Evolutionary conservation across 2,329 filamentous ascomycete species (phyloP).

Genomic region (Stachybotrys elegans): DNA sequence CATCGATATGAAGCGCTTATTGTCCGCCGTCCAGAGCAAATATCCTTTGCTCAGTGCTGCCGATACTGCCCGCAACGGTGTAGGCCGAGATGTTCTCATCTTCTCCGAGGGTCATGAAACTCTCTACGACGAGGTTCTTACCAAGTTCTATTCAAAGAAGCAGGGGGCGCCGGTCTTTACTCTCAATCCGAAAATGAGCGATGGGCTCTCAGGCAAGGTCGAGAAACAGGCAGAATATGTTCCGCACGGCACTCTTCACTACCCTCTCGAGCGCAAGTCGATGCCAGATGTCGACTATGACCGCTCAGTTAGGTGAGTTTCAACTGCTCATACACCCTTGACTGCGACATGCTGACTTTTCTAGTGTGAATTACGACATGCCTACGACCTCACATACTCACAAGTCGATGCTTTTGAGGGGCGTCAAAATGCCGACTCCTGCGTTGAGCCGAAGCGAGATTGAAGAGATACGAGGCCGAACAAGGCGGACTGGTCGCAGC

Average conservation of each 20-base stretch:
- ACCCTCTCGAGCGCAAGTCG: constrained; percentile 65
- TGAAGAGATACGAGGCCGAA: constrained; percentile 63
- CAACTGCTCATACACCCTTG: constrained; percentile 1
- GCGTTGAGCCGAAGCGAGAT: constrained; percentile 73
- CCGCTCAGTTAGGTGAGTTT: constrained; percentile 71
- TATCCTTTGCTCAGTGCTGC: constrained; percentile 75
- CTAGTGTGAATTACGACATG: constrained; percentile 80
- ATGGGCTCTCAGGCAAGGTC: constrained; percentile 74
- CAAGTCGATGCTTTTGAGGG: constrained; percentile 90
- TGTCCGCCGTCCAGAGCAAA: constrained; percentile 75
- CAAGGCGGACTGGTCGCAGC: constrained; percentile 41
- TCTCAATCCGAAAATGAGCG: constrained; percentile 69
- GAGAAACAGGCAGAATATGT: constrained; percentile 80
- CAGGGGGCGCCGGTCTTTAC: constrained; percentile 61
- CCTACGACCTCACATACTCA: constrained; percentile 68
- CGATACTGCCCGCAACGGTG: constrained; percentile 71
- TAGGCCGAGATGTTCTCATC: constrained; percentile 76
- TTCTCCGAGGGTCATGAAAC: constrained; percentile 74
- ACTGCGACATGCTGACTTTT: constrained; percentile 19
- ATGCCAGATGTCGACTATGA: constrained; percentile 81
- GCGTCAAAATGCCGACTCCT: constrained; percentile 66
- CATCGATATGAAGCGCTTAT: constrained; percentile 84
- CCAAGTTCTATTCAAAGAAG: constrained; percentile 89
- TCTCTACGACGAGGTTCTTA: constrained; percentile 79
- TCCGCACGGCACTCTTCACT: constrained; percentile 75